Evolutionary conservation across 495 filamentous ascomycete genomes (phyloP).

Genomic region (Tetracladium marchalianum): DNA sequence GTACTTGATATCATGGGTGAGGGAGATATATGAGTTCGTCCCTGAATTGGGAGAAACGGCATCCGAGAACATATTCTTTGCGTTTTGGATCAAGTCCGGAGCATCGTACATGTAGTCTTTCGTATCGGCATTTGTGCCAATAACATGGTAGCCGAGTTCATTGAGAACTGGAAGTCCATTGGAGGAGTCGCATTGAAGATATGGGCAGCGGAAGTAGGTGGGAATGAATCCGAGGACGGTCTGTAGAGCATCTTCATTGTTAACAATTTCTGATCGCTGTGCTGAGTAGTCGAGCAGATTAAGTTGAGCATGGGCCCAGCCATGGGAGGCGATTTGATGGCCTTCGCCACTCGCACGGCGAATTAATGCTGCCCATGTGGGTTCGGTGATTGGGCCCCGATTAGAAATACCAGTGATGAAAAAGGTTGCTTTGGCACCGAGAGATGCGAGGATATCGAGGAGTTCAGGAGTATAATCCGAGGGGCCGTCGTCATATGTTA

Average conservation of each 20-base stretch:
- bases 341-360: conserved; percentile 54
- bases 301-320: conserved; percentile 72
- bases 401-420: conserved; percentile 38
- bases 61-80: conserved; percentile 59
- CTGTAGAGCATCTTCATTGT: conserved; percentile 68
- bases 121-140: conserved; percentile 51
- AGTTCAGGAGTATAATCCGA: conserved; percentile 48
- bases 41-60: conserved; percentile 28
- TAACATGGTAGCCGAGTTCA: conserved; percentile 60
- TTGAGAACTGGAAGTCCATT: conserved; percentile 39
- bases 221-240: conserved; percentile 72
- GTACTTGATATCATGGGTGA: conserved; percentile 68
- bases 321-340: conserved; percentile 75
- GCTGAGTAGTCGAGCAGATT: conserved; percentile 41
- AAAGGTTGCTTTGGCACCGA: conserved; percentile 53
- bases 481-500: conserved; percentile 66
- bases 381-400: conserved; percentile 8
- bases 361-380: background rate
- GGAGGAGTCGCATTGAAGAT: conserved; percentile 53
- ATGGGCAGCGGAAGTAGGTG: conserved; percentile 75
- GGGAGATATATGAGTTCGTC: conserved; percentile 45
- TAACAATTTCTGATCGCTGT: conserved; percentile 56
- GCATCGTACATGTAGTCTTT: conserved; percentile 61
- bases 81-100: conserved; percentile 48
- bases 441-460: conserved; percentile 47